phyloP scores from a whole-genome alignment of 345 rosid genomes.

The Rhizophora mangle region DNA sequence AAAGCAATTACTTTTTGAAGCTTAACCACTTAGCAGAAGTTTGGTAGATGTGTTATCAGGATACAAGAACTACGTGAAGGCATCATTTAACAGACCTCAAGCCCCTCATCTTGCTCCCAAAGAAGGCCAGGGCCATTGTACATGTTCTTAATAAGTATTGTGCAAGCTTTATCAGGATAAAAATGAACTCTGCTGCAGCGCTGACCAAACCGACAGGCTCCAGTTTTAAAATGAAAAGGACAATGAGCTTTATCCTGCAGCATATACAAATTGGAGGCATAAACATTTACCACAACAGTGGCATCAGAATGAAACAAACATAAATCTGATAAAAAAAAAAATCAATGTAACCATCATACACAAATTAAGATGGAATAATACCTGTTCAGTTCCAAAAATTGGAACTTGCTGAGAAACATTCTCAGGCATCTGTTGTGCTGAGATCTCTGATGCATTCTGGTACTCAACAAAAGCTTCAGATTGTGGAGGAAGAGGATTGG shows the following conservation, averaged over 20 bases:
- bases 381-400: conserved; percentile 96
- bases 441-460: conserved; percentile 39
- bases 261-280: conserved; percentile 5
- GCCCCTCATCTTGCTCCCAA: conserved; percentile 99
- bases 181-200: conserved; percentile 97
- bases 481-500: conserved; percentile 91
- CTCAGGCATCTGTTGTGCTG: conserved; percentile 67
- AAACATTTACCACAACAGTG: too few species aligned
- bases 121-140: conserved; percentile 92
- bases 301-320: not conserved
- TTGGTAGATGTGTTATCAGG: conserved; percentile 45
- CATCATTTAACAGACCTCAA: conserved; percentile 93
- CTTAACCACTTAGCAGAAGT: not conserved
- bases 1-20: not conserved
- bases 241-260: conserved; percentile 95
- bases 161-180: conserved; percentile 80
- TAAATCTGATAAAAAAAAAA: not conserved
- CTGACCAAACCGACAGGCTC: conserved; percentile 93
- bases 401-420: conserved; percentile 84
- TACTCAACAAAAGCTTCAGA: conserved; percentile 50
- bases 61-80: conserved; percentile 71
- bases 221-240: conserved; percentile 94
- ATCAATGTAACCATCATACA: not conserved
- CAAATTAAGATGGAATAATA: conserved; percentile 11
- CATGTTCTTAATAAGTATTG: conserved; percentile 90